Conservation (phyloP, 2,329 filamentous ascomycete genomes). For the Nigrograna mackinnonii region DNA sequence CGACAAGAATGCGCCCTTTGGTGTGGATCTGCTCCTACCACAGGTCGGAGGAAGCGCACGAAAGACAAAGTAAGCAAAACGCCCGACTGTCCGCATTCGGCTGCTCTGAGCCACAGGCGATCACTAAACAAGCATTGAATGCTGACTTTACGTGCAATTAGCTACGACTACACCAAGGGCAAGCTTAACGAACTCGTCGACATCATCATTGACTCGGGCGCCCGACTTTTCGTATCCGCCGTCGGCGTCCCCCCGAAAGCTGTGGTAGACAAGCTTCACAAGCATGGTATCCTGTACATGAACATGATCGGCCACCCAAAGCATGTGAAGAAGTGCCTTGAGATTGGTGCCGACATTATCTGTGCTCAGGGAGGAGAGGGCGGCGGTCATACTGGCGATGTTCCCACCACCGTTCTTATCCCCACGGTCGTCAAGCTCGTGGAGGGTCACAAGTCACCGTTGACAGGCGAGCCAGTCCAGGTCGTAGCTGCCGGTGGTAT, state of each 20-base stretch:
- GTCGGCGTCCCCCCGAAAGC: conserved; percentile 89
- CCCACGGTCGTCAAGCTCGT: conserved; percentile 84
- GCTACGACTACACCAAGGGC: conserved; percentile 99
- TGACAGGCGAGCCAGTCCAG: conserved; percentile 86
- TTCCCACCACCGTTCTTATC: conserved; percentile 89
- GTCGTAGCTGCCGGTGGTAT: conserved; percentile 94
- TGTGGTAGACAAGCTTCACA: conserved; percentile 89
- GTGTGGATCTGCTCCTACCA: conserved; percentile 89
- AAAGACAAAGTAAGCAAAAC: conserved; percentile 77
- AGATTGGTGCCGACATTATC: conserved; percentile 88
- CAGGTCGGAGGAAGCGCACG: conserved; percentile 93
- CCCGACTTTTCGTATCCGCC: conserved; percentile 93
- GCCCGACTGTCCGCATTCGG: background rate
- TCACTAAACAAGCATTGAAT: background rate
- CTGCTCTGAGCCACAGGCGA: background rate
- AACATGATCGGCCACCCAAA: conserved; percentile 99
- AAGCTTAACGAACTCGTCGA: conserved; percentile 90
- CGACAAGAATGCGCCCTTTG: conserved; percentile 94
- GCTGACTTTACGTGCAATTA: conserved; percentile 42
- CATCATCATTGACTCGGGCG: conserved; percentile 89
- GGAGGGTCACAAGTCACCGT: conserved; percentile 79
- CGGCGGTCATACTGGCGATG: conserved; percentile 93
- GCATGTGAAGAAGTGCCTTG: conserved; percentile 95
- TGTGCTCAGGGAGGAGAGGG: conserved; percentile 98
- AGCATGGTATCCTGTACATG: conserved; percentile 90